Base-by-base conservation (phyloP, 73 alveolate genomes). In the Uronychia setigera region DNA sequence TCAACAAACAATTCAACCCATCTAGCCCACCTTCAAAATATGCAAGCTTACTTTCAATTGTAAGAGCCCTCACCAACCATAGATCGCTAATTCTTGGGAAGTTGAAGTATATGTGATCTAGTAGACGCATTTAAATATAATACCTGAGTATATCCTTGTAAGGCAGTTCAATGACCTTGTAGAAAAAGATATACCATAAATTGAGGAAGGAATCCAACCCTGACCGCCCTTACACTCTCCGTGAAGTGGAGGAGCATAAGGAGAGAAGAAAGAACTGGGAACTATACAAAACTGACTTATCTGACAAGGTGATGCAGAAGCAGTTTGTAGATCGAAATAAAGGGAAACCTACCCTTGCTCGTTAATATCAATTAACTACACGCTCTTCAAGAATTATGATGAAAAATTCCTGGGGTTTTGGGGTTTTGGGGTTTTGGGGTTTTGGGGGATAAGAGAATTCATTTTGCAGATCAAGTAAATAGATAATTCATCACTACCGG, bases 61-160 rank as follows among this genome's bases (percentile, higher is more conserved):
- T 25, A 26, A 1, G 32, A 13, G 1, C 13, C 14, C 32, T 26
- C 14, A 13, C 26, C 30, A 5, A 25, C 32, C 30, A 9, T 5
- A 26, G 29, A 67, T 67, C 29, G 79, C 79, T 67, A 28, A 67
- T 28, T 67, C 79, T 13, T 14, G 34, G 26, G 79, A 67, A 67
- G 79, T 67, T 26, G 79, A 67, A 67, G 79, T 67, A 5, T 67
- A 26, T 26, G 79, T 67, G 79, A 28, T 67, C 29, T 5, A 25
- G 29, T 5, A 67, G 26, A 26, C 14, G 32, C 29, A 67, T 30
- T 13, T 67, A 30, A 5, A 67, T 9, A 67, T 67, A 5, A 67
- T 67, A 1, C 79, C 79, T 5, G 79, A 67, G 32, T 67, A 67
- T 26, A 67, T 67, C 67, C 67, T 46, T 5, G 67, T 46, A 46